Evolutionary conservation across 306 rosid genomes (phyloP).

Genomic region (Pyrus communis): DNA sequence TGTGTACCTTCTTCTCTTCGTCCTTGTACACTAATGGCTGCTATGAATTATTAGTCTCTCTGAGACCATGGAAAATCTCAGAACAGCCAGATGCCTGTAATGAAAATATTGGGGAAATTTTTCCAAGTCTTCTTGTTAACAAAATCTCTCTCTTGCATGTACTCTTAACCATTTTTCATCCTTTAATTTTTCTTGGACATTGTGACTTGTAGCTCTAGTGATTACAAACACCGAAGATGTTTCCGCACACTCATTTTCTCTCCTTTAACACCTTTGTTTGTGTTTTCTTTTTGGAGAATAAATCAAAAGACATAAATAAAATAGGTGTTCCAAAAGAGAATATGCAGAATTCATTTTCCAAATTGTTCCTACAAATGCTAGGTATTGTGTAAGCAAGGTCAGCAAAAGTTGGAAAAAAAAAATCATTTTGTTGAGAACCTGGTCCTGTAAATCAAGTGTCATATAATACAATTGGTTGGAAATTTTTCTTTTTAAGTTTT

Average conservation of each 20-base stretch:
- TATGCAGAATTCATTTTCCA: not conserved
- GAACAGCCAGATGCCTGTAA: not conserved
- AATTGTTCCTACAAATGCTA: no score
- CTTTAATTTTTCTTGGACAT: not conserved
- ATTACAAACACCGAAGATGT: not conserved
- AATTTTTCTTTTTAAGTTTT: no score
- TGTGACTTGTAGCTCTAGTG: not conserved
- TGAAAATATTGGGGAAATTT: not conserved
- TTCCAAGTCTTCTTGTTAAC: not conserved
- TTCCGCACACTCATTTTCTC: not conserved
- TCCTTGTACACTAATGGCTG: slow-evolving; percentile 38
- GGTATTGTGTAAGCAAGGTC: no score
- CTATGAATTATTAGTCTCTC: slow-evolving; percentile 18
- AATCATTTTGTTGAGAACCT: no score
- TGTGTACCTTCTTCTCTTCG: slow-evolving; percentile 19
- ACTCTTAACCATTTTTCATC: not conserved
- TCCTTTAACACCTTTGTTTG: not conserved
- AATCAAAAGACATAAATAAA: not conserved
- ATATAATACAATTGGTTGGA: no score
- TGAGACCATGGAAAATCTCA: slow-evolving; percentile 18
- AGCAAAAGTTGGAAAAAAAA: no score
- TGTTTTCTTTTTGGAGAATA: no score
- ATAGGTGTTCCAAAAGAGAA: not conserved
- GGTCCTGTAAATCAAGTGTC: no score
- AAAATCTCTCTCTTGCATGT: not conserved